A percentile compares a stretch with the other conserved stretches of the same genome.
Conservation (phyloP, 129 eudicot species). For the Helianthus tuberosus region DNA sequence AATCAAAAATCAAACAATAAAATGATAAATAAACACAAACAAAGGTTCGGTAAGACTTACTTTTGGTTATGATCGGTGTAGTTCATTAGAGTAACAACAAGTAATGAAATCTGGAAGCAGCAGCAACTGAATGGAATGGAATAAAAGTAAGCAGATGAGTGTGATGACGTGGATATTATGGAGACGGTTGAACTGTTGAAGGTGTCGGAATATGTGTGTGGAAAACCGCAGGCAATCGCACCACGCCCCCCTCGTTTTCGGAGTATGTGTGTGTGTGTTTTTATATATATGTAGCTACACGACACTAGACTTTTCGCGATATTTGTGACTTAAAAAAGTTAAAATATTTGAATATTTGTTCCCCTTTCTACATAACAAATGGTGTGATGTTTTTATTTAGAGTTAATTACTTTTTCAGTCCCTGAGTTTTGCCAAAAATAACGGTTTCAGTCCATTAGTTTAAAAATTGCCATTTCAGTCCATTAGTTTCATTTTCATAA, state of each 20-base stretch:
- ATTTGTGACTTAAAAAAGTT: too few relatives aligned
- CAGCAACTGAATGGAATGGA: background rate
- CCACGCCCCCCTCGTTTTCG: conserved; percentile 14
- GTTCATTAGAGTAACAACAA: conserved; percentile 7
- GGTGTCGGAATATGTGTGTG: conserved; percentile 16
- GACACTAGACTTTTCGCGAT: conserved; percentile 10
- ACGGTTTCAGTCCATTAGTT: too few relatives aligned
- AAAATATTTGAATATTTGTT: too few relatives aligned
- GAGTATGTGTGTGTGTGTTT: background rate
- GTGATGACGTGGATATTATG: conserved; percentile 3
- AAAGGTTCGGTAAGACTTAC: conserved; percentile 3
- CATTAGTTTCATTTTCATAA: too few relatives aligned
- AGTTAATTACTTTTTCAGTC: too few relatives aligned
- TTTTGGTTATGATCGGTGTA: conserved; percentile 16
- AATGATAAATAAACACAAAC: background rate
- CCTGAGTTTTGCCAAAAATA: too few relatives aligned
- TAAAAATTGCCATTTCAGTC: too few relatives aligned
- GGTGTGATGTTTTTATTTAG: too few relatives aligned
- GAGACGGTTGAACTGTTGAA: background rate
- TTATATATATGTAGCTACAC: background rate
- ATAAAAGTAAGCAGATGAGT: background rate
- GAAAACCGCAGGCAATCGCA: conserved; percentile 31
- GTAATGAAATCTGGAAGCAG: background rate
- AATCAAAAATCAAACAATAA: background rate
- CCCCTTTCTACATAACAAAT: too few relatives aligned